These are phyloP conservation scores for Crithidia brevicula DNA, from an alignment of 208 protist genomes.

Conservation along the genomic window DNA sequence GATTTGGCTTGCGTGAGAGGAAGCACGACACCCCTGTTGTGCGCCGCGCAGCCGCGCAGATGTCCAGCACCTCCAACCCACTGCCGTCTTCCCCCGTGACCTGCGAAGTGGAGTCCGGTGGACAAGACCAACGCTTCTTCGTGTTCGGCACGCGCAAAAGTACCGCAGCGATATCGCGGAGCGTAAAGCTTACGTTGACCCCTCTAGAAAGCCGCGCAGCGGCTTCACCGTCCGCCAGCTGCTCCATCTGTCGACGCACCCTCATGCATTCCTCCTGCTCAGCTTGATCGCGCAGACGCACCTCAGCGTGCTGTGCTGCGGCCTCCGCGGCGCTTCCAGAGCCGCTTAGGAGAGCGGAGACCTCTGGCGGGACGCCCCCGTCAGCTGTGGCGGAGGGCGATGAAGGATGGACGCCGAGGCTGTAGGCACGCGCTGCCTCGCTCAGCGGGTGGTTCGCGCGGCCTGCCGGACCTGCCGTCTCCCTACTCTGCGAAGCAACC, in stretches of 20 bases:
- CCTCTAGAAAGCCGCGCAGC: conserved; percentile 34
- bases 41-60: conserved; percentile 48
- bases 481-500: too few species aligned
- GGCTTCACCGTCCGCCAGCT: conserved; percentile 19
- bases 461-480: background rate
- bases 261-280: conserved; percentile 1
- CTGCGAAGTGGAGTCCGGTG: background rate
- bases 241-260: conserved; percentile 31
- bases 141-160: conserved; percentile 53
- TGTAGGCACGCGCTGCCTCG: conserved; percentile 1
- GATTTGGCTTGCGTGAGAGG: conserved; percentile 45
- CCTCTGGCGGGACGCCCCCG: too few species aligned
- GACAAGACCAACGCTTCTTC: background rate
- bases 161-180: conserved; percentile 65
- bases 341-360: too few species aligned
- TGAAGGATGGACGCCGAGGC: conserved; percentile 3
- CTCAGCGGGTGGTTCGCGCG: background rate
- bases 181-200: conserved; percentile 69
- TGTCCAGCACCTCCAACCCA: conserved; percentile 42
- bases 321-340: background rate
- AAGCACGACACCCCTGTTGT: conserved; percentile 65
- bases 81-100: background rate
- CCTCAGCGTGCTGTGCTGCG: conserved; percentile 8
- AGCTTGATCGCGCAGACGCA: conserved; percentile 8
- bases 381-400: background rate